Conservation (phyloP, 352 stramenopile species). For the Poterioochromonas sp. region DNA sequence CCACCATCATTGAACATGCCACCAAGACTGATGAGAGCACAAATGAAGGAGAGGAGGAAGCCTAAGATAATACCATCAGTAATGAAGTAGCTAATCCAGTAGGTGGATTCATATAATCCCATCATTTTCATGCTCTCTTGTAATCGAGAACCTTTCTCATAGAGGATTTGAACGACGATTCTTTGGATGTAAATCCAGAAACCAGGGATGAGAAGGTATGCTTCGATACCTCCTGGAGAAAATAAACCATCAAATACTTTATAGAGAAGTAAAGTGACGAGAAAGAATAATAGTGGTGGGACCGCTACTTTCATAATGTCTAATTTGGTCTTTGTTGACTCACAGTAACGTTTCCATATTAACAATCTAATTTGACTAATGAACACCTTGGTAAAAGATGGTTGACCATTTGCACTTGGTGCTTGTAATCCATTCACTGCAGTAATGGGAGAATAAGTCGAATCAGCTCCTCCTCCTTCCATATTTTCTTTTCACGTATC, state of each 20-base stretch:
- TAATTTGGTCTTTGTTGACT: slow-evolving; percentile 8
- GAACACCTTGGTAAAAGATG: no score
- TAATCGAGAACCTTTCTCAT: not conserved
- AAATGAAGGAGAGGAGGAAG: slow-evolving; percentile 19
- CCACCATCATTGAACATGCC: slow-evolving; percentile 26
- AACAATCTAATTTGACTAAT: slow-evolving; percentile 9
- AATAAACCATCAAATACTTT: not conserved
- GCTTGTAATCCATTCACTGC: no score
- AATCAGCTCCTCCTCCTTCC: no score
- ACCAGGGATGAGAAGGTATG: not conserved
- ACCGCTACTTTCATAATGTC: not conserved
- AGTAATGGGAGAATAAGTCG: no score
- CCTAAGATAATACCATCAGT: slow-evolving; percentile 8
- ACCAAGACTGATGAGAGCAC: not conserved
- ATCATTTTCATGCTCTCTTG: slow-evolving; percentile 10
- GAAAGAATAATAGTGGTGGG: not conserved
- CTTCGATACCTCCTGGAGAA: not conserved
- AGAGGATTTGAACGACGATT: slow-evolving; percentile 9
- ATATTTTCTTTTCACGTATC: no score
- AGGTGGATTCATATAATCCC: not conserved
- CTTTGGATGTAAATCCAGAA: not conserved
- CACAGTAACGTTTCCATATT: slow-evolving; percentile 6
- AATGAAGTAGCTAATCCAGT: slow-evolving; percentile 27
- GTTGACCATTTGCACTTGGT: no score
- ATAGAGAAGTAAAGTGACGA: not conserved